These are phyloP conservation scores for Proliferodiscus dingleyae DNA, from an alignment of 2,329 filamentous ascomycete genomes.

Conservation along the genomic window DNA sequence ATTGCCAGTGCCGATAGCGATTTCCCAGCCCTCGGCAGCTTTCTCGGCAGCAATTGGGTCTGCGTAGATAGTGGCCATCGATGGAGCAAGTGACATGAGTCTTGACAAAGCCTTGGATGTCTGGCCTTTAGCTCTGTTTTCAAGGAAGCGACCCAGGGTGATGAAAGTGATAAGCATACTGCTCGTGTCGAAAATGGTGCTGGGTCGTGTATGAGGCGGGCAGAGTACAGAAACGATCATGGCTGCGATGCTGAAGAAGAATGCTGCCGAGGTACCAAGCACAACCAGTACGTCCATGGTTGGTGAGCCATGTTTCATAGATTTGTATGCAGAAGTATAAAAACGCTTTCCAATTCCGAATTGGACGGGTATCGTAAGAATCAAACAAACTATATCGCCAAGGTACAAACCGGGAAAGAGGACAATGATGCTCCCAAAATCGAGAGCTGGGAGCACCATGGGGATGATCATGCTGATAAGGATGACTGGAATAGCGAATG, in stretches of 20 bases:
- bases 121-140: slow-evolving; percentile 93
- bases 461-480: slow-evolving; percentile 90
- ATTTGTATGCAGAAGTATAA: slow-evolving; percentile 90
- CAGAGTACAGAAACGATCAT: slow-evolving; percentile 77
- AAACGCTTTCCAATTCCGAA: slow-evolving; percentile 95
- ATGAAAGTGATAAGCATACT: slow-evolving; percentile 98
- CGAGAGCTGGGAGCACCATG: slow-evolving; percentile 71
- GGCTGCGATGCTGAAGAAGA: slow-evolving; percentile 86
- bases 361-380: slow-evolving; percentile 86
- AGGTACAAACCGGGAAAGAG: slow-evolving; percentile 74
- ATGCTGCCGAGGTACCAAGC: slow-evolving; percentile 88
- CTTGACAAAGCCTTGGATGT: slow-evolving; percentile 90
- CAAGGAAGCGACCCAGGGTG: slow-evolving; percentile 81
- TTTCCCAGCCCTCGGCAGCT: slow-evolving; percentile 73
- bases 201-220: slow-evolving; percentile 73
- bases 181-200: slow-evolving; percentile 93
- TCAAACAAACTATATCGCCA: slow-evolving; percentile 78
- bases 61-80: slow-evolving; percentile 93
- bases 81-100: slow-evolving; percentile 92
- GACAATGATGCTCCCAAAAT: slow-evolving; percentile 67
- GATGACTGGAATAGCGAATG: slow-evolving; percentile 87
- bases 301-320: slow-evolving; percentile 80
- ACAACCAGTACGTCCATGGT: slow-evolving; percentile 98
- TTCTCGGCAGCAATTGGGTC: slow-evolving; percentile 94
- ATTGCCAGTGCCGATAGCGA: slow-evolving; percentile 33